Evolutionary conservation across 306 rosid species (phyloP).

Genomic region (Acacia confusa): DNA sequence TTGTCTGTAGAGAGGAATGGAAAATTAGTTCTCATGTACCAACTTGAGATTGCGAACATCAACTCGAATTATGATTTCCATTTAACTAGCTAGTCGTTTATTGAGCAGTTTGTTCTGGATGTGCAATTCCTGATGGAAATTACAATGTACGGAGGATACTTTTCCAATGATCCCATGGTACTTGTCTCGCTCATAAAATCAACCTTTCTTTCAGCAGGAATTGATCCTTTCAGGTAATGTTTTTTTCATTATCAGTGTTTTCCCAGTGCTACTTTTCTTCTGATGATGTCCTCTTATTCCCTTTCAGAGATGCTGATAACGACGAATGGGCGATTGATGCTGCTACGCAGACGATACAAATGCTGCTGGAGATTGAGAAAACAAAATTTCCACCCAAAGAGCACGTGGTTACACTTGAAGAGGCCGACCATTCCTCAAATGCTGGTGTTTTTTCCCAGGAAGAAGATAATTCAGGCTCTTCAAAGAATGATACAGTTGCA

Average conservation of each 20-base stretch:
- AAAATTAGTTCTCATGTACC: not conserved
- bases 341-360: slow-evolving; percentile 52
- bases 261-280: not conserved
- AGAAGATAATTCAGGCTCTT: slow-evolving; percentile 32
- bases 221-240: slow-evolving; percentile 59
- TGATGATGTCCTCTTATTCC: not conserved
- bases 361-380: slow-evolving; percentile 61
- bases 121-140: slow-evolving; percentile 74
- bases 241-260: slow-evolving; percentile 13
- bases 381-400: slow-evolving; percentile 30
- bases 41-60: not conserved
- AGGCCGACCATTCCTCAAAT: slow-evolving; percentile 27
- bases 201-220: slow-evolving; percentile 54
- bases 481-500: slow-evolving; percentile 21
- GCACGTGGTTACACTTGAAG: slow-evolving; percentile 9
- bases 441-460: slow-evolving; percentile 22
- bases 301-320: slow-evolving; percentile 46
- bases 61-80: slow-evolving; percentile 7
- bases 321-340: slow-evolving; percentile 51
- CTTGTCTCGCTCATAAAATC: slow-evolving; percentile 63
- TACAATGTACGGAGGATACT: slow-evolving; percentile 63
- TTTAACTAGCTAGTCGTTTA: not conserved
- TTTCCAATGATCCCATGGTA: slow-evolving; percentile 50
- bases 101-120: slow-evolving; percentile 62
- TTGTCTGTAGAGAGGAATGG: not conserved